These are phyloP conservation scores for Primulina eburnea DNA, from an alignment of 257 asterid species.

Conservation along the genomic window DNA sequence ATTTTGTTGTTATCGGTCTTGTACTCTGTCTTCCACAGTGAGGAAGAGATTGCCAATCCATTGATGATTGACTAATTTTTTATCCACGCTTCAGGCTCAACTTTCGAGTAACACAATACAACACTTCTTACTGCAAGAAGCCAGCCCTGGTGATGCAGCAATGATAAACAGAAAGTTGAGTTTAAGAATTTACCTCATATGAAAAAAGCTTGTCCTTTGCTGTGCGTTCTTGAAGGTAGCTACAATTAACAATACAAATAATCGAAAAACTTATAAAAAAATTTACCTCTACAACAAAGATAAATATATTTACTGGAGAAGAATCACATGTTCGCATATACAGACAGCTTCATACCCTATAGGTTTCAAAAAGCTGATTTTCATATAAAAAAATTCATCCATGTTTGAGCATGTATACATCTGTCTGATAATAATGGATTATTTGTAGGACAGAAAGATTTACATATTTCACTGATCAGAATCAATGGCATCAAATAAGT, in stretches of 20 bases:
- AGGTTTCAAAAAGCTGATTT: neutral
- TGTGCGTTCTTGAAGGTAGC: conserved; percentile 85
- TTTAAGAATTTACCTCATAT: conserved; percentile 51
- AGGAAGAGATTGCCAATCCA: neutral
- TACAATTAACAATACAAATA: conserved; percentile 33
- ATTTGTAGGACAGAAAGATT: too few relatives aligned
- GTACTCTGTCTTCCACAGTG: neutral
- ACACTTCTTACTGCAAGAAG: neutral
- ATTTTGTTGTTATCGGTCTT: neutral
- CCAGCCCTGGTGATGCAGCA: neutral
- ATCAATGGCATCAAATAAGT: too few relatives aligned
- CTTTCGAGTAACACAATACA: neutral
- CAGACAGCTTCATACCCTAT: neutral
- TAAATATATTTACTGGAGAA: neutral
- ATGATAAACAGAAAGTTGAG: neutral
- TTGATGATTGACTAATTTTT: too few relatives aligned
- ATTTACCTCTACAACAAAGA: neutral
- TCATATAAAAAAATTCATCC: neutral
- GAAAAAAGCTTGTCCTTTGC: conserved; percentile 72
- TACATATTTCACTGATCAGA: neutral
- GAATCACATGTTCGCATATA: neutral
- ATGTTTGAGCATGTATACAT: neutral
- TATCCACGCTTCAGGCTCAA: neutral
- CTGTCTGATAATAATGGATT: neutral
- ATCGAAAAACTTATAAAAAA: conserved; percentile 22